Conservation (phyloP, 2,329 filamentous ascomycete genomes). For the Fusarium vanettenii region DNA sequence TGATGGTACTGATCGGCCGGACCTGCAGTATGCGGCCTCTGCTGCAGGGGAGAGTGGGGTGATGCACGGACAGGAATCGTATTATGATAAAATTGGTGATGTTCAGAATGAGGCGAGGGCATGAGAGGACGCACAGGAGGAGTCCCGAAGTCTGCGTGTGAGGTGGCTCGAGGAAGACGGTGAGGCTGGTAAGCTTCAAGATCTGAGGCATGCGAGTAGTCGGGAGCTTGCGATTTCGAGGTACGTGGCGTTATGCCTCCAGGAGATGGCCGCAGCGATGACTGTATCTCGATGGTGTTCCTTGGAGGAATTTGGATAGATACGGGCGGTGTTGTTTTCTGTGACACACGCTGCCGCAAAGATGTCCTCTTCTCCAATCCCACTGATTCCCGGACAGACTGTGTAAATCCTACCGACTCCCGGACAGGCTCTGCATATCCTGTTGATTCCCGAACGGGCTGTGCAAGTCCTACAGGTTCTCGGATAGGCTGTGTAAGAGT, state of each 20-base stretch:
- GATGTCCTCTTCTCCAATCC: constrained; percentile 57
- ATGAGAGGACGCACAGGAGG: constrained; percentile 38
- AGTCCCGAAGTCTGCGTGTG: constrained; percentile 45
- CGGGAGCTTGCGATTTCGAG: constrained; percentile 48
- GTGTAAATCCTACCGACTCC: constrained; percentile 24
- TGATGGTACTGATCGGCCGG: constrained; percentile 41
- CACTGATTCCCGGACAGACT: constrained; percentile 22
- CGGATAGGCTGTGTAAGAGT: constrained; percentile 35
- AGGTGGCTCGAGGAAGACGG: constrained; percentile 49
- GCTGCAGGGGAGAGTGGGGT: constrained; percentile 72
- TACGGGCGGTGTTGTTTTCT: constrained; percentile 63
- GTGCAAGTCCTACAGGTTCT: constrained; percentile 6
- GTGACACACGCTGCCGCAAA: constrained; percentile 64
- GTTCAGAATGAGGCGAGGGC: constrained; percentile 51
- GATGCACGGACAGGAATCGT: constrained; percentile 66
- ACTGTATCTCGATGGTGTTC: constrained; percentile 33
- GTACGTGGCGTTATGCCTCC: constrained; percentile 49
- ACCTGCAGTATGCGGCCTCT: constrained; percentile 66
- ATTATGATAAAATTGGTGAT: constrained; percentile 64
- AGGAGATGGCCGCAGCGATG: constrained; percentile 43
- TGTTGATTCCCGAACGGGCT: constrained; percentile 23
- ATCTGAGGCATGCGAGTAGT: constrained; percentile 63
- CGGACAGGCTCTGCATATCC: constrained; percentile 22
- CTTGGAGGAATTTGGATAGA: constrained; percentile 65
- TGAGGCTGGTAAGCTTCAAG: constrained; percentile 53